Evolutionary conservation across 2,329 filamentous ascomycete genomes (phyloP), one percentile per base, ranked within the genome.

Genomic region (Pseudohalonectria lignicola): DNA sequence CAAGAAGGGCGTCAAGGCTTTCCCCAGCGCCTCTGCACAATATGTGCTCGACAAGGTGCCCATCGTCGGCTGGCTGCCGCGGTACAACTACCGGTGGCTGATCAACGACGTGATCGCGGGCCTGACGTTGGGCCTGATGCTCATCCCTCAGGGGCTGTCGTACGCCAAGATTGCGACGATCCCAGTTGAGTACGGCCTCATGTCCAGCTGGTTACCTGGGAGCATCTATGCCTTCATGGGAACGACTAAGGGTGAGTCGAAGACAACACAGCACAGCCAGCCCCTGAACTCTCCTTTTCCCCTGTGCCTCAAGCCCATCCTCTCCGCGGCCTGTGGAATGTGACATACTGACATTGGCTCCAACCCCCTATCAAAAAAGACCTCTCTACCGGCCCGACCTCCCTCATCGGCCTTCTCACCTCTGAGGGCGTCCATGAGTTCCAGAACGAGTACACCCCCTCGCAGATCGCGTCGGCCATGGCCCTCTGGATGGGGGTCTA

Each of bases 401-500:
- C 76, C 0, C 69, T 80, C 19, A 69, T 81, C 41, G 76, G 75
- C 7, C 66, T 82, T 2, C 60, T 81, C 19, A 80, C 76, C 0
- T 70, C 74, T 13, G 70, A 79, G 42, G 74, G 78, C 33, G 64
- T 82, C 21, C 54, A 61, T 16, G 66, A 71, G 29, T 56, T 79
- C 2, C 54, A 62, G 16, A 56, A 66, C 29, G 66, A 73, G 25
- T 77, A 72, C 50, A 54, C 61, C 2, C 63, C 71, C 1, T 64
- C 70, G 16, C 63, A 71, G 25, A 73, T 81, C 25, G 71, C 76
- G 2, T 72, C 72, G 0, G 75, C 74, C 7, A 66, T 80, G 2
- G 73, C 76, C 11, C 67, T 81, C 50, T 72, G 76, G 57, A 74
- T 80, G 43, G 78, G 78, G 0, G 60, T 78, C 3, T 78, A 75